These are phyloP conservation scores for Nematocida major DNA, from an alignment of 371 early-diverging fungal species.

Conservation along the genomic window DNA sequence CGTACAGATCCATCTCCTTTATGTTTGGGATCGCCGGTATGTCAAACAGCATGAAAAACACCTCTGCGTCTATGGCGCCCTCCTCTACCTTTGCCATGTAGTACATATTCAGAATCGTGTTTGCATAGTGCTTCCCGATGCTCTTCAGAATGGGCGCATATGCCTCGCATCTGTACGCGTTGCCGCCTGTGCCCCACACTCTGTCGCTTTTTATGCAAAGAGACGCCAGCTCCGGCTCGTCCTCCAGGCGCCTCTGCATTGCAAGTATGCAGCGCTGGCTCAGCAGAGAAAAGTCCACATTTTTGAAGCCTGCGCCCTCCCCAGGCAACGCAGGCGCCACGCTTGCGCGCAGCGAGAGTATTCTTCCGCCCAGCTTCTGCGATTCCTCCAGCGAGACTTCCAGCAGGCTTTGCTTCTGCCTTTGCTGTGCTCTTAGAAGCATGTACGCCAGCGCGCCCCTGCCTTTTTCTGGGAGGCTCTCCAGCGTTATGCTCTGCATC, in stretches of 20 bases:
- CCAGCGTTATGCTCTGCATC: not conserved
- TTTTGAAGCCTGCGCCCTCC: not conserved
- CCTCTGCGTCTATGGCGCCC: slow-evolving; percentile 37
- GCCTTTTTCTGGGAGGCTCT: not conserved
- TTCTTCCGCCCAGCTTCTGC: not conserved
- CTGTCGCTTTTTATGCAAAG: slow-evolving; percentile 34
- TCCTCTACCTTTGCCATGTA: slow-evolving; percentile 35
- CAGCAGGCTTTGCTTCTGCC: not conserved
- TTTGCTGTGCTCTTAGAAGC: not conserved
- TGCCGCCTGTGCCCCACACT: not conserved
- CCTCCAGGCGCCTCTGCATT: not conserved
- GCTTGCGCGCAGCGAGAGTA: not conserved
- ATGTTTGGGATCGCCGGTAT: slow-evolving; percentile 26
- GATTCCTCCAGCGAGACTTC: not conserved
- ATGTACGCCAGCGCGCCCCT: not conserved
- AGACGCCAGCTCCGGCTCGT: slow-evolving; percentile 2
- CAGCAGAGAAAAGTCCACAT: slow-evolving; percentile 18
- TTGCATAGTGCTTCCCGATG: slow-evolving; percentile 45
- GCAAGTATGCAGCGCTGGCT: not conserved
- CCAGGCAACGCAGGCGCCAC: not conserved
- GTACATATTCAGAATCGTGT: slow-evolving; percentile 31
- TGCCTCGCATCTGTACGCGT: not conserved
- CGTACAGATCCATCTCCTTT: slow-evolving; percentile 28
- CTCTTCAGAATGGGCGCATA: slow-evolving; percentile 13
- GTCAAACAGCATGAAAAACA: slow-evolving; percentile 49